Base-by-base conservation (phyloP, 2,329 filamentous ascomycete genomes). In the Colletotrichum tropicicola region DNA sequence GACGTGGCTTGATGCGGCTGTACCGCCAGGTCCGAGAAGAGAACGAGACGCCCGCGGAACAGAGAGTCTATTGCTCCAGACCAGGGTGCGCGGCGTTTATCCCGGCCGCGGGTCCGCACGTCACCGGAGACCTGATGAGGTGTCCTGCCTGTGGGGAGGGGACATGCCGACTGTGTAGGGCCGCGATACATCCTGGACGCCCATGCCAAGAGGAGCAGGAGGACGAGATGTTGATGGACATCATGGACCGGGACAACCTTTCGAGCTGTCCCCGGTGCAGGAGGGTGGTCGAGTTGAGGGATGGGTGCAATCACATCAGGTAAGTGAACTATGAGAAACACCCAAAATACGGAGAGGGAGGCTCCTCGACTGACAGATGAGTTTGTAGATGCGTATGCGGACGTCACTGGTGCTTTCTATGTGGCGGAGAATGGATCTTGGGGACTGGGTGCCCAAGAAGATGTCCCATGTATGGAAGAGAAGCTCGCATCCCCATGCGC, bases 301-400 rank as follows among this genome's bases (percentile, higher is more conserved):
- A 87, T 73, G 88, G 88, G 25, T 89, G 87, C 75, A 89, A 90
- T 72, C 88, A 90, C 71, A 89, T 90, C 83, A 89, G 85, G 32
- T 90, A 85, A 55, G 68, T 53, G n/a, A n/a, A n/a, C n/a, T 6
- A 35, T 35, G 30, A 15, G 30, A 3, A 9, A 35, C 15, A 19
- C n/a, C 15, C 12, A 41, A 15, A 3, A 13, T 17, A 28, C 17
- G 7, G 39, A 37, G 49, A 10, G 17, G n/a, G n/a, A n/a, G n/a
- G n/a, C n/a, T n/a, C n/a, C n/a, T n/a, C n/a, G 15, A 27, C 63
- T 66, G n/a, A 63, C 25, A 5, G 21, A n/a, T 2, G 13, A 5
- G 5, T 5, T 13, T 30, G n/a, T 27, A 69, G 67, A 6, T 69
- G 66, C 21, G 19, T 27, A 13, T 69, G 67, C 51, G 57, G 65